phyloP scores from a whole-genome alignment of 164 flowering plant genomes.

The Santalum album region DNA sequence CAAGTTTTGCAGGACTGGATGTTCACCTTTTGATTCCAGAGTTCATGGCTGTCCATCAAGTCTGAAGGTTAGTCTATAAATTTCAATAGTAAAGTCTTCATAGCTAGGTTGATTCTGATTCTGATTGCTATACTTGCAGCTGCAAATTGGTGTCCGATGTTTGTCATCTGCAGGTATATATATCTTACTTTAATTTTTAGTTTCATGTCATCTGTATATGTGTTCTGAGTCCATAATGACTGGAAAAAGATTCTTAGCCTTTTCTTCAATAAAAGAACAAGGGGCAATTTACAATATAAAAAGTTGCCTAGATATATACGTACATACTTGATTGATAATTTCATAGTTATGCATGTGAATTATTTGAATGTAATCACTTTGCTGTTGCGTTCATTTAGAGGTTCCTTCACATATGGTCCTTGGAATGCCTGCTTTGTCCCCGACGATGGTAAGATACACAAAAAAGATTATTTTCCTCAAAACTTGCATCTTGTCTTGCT shows the following conservation, averaged over 20 bases:
- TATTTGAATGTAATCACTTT: not conserved
- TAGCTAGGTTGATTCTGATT: constrained; percentile 10
- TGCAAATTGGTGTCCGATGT: constrained; percentile 31
- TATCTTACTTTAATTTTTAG: not conserved
- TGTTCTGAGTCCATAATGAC: too few relatives aligned
- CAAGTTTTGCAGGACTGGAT: constrained; percentile 26
- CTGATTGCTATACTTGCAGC: constrained; percentile 29
- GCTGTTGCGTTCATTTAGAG: constrained; percentile 31
- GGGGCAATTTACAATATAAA: too few relatives aligned
- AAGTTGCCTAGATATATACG: too few relatives aligned
- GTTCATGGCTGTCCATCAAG: constrained; percentile 15
- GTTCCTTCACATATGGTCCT: constrained; percentile 40
- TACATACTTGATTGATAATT: not conserved
- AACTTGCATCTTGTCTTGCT: not conserved
- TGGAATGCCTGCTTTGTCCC: constrained; percentile 64
- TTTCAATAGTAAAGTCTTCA: not conserved
- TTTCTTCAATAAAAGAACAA: too few relatives aligned
- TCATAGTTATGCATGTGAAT: not conserved
- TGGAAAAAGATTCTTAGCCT: too few relatives aligned
- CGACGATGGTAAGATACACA: constrained; percentile 48
- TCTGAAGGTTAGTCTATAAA: constrained; percentile 38
- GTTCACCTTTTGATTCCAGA: constrained; percentile 18
- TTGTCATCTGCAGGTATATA: constrained; percentile 63
- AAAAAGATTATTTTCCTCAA: not conserved
- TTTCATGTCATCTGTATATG: not conserved